A percentile compares a stretch with the other conserved stretches of the same genome.
Conservation (phyloP, 441 rosid genomes). For the Euphorbia corollata region DNA sequence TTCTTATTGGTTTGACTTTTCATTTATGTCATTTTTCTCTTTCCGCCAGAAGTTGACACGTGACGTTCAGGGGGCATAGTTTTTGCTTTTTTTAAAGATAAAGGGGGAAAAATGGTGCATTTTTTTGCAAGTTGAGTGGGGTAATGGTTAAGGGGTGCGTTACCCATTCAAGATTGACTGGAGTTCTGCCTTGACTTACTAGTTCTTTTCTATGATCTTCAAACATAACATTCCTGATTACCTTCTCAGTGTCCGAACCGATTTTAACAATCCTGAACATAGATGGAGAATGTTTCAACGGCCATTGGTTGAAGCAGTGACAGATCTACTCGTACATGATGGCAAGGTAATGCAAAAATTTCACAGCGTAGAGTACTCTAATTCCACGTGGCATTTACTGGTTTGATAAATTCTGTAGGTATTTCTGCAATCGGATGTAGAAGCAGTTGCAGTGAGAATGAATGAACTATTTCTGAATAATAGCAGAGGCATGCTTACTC, state of each 20-base stretch:
- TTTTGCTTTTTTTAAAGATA: no score
- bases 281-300: constrained; percentile 71
- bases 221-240: constrained; percentile 10
- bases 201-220: background rate
- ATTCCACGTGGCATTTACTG: constrained; percentile 3
- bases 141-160: no score
- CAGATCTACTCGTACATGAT: constrained; percentile 42
- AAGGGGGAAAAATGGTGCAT: no score
- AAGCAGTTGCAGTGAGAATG: constrained; percentile 56
- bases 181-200: background rate
- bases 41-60: no score
- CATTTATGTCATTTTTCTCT: no score
- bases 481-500: constrained; percentile 40
- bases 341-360: constrained; percentile 46
- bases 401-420: constrained; percentile 30
- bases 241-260: constrained; percentile 64
- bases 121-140: no score
- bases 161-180: no score
- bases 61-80: no score
- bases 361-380: background rate
- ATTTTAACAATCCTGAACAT: constrained; percentile 53
- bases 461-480: constrained; percentile 44
- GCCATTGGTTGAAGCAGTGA: constrained; percentile 59
- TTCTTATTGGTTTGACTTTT: no score
- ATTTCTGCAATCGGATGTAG: constrained; percentile 62